Evolutionary conservation across 2,329 filamentous ascomycete genomes (phyloP).

Genomic region (Fonsecaea multimorphosa): DNA sequence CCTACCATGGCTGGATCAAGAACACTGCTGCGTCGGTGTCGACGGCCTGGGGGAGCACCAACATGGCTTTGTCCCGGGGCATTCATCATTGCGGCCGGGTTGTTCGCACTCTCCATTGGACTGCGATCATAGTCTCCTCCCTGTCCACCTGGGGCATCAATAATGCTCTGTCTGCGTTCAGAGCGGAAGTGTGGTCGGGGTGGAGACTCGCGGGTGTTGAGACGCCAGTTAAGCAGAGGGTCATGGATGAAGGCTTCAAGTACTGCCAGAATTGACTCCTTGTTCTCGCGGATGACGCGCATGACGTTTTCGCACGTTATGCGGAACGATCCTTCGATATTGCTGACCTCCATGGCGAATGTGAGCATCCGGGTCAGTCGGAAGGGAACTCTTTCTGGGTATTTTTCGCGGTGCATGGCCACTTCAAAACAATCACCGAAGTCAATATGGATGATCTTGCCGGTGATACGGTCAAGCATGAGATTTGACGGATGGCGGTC

Average conservation of each 20-base stretch:
- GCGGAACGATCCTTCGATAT: slow-evolving; percentile 97
- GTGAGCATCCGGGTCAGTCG: slow-evolving; percentile 97
- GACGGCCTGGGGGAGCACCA: slow-evolving; percentile 43
- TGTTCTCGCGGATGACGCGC: slow-evolving; percentile 94
- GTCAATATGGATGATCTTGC: slow-evolving; percentile 98
- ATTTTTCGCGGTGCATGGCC: slow-evolving; percentile 99
- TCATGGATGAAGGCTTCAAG: slow-evolving; percentile 99
- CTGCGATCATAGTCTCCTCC: slow-evolving; percentile 39
- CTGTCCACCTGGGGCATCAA: slow-evolving; percentile 49
- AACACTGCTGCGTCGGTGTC: slow-evolving; percentile 71
- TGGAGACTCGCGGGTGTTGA: slow-evolving; percentile 69
- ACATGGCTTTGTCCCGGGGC: slow-evolving; percentile 52
- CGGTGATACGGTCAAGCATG: slow-evolving; percentile 94
- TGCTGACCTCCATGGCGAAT: slow-evolving; percentile 99
- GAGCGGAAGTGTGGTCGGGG: slow-evolving; percentile 65
- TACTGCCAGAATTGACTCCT: slow-evolving; percentile 98
- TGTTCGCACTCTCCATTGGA: slow-evolving; percentile 44
- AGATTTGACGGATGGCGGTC: slow-evolving; percentile 97
- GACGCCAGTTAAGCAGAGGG: slow-evolving; percentile 95
- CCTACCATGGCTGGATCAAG: slow-evolving; percentile 58
- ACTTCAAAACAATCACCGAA: slow-evolving; percentile 99
- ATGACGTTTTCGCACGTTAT: slow-evolving; percentile 99
- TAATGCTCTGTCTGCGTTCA: slow-evolving; percentile 66
- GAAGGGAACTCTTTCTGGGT: slow-evolving; percentile 97
- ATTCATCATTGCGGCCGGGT: slow-evolving; percentile 56